Base-by-base conservation (phyloP, 345 rosid genomes). In the Eucalyptus curtisii region DNA sequence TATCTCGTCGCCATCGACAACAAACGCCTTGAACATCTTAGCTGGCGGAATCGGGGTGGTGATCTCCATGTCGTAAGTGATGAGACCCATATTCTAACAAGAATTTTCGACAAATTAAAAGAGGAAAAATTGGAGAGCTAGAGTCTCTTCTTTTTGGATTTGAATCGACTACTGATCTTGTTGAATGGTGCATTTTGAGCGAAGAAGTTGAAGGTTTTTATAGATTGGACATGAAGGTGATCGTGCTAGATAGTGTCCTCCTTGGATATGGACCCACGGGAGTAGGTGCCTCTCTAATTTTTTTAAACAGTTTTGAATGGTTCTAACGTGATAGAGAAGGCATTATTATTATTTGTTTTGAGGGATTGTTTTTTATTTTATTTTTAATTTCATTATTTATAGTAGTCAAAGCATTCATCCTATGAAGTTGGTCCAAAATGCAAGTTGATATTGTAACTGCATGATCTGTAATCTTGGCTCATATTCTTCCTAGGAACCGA, bases 21-120 rank as follows among this genome's bases (percentile, higher is more conserved):
- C 86, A 45, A 79, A 25, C 12, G 91, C 91, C 89, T 89, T 87
- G 89, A 88, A 92, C 86, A 91, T 37, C 86, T 87, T 89, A 14
- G 88, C 88, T 17, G 90, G 42, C 1, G 92, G 66, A 79, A 92
- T 30, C 6, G 90, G 17, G 40, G 88, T 76, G 47, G 30, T 37
- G 68, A 89, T 10, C 79, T 89, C 90, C 40, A 45, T 42, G 50
- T 90, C 89, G 66, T 53, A 87, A 25, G 64, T 66, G 49, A 55
- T 52, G 76, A 89, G 88, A 66, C 89, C 89, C 89, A 88, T 88
- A 8, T 59, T 87, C 48, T 42, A 86, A 47, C 13, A 27, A 86
- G 61, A 4, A 3, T 86, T 49, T 47, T n/a, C 16, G 37, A 86
- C 1, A 25, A 31, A 52, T 3, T 24, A 49, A 86, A 44, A 86